Base-by-base conservation (phyloP, 305 asterid species). In the Solanum hybrid region DNA sequence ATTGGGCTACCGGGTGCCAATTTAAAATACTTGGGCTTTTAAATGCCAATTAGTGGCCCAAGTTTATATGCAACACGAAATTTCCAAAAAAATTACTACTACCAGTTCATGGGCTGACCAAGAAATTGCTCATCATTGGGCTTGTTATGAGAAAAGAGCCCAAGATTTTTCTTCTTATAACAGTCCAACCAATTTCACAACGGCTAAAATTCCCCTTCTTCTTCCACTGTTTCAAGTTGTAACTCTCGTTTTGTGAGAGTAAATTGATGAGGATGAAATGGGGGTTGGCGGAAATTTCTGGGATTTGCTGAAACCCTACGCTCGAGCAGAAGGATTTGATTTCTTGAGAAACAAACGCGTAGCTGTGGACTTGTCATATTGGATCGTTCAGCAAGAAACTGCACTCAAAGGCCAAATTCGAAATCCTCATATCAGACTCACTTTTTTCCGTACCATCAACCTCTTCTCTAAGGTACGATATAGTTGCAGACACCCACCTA, bases 211-310 rank as follows among this genome's bases (percentile, higher is more conserved):
- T 46, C 39, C 29, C 39, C 73, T 46, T 1, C 40, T 40, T 83
- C 71, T 18, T 83, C n/a, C 85, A 5, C 57, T 22, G 75, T 31
- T 22, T 57, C 42, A 85, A 85, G 22, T 83, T 42, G 40, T 5
- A 29, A 83, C 14, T 28, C 35, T 83, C 8, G 16, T 5, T 81
- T 37, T 81, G 24, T 81, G 69, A 26, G 42, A 80, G 34, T 39
- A 26, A 81, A 82, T 37, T 39, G n/a, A 40, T 40, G 69, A 40
- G 37, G 64, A 61, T 22, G 51, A 92, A 61, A 97, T 96, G 99
- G 99, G 99, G 6, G 94, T 97, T 7, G 99, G 98, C 76, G 99
- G 98, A 73, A 87, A 95, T 89, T 97, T 97, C 94, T 97, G 99
- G 99, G 99, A 97, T 93, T 93, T 96, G 91, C 96, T 97, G 12